phyloP scores from a whole-genome alignment of 2,329 filamentous ascomycete species.

The Nigrospora osmanthi region DNA sequence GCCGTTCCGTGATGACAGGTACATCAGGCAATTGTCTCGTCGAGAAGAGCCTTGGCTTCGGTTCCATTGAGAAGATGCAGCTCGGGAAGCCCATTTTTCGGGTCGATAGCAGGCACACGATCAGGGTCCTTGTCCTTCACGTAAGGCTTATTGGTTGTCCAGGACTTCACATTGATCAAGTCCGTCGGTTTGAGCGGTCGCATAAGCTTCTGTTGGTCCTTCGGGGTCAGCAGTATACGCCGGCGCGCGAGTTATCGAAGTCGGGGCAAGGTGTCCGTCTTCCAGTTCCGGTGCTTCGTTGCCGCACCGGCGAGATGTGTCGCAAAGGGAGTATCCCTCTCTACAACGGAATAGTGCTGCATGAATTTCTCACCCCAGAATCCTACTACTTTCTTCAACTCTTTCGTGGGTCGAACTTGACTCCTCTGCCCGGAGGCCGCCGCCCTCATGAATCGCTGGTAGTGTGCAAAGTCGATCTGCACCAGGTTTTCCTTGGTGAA shows the following conservation, averaged over 20 bases:
- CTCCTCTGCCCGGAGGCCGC: too few species aligned
- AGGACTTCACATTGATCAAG: too few species aligned
- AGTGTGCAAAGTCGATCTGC: too few species aligned
- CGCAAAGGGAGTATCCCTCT: background rate
- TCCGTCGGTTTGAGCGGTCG: too few species aligned
- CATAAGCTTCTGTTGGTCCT: background rate
- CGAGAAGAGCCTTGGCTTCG: slow-evolving; percentile 1
- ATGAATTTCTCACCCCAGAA: background rate
- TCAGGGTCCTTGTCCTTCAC: too few species aligned
- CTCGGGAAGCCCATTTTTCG: background rate
- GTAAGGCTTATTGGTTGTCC: too few species aligned
- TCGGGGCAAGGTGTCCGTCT: background rate
- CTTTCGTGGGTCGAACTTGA: too few species aligned
- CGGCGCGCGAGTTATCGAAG: background rate
- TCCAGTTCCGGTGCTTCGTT: background rate
- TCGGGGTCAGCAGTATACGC: background rate
- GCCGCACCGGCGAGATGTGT: background rate
- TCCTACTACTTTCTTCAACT: too few species aligned
- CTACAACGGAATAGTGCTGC: background rate
- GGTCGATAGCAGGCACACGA: background rate
- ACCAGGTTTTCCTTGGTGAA: too few species aligned
- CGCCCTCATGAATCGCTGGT: too few species aligned
- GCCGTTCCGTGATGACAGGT: slow-evolving; percentile 1
- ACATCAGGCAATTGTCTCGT: slow-evolving; percentile 1
- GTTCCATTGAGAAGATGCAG: background rate